Conservation (phyloP, 2,329 filamentous ascomycete species). For the Onygenales sp. region DNA sequence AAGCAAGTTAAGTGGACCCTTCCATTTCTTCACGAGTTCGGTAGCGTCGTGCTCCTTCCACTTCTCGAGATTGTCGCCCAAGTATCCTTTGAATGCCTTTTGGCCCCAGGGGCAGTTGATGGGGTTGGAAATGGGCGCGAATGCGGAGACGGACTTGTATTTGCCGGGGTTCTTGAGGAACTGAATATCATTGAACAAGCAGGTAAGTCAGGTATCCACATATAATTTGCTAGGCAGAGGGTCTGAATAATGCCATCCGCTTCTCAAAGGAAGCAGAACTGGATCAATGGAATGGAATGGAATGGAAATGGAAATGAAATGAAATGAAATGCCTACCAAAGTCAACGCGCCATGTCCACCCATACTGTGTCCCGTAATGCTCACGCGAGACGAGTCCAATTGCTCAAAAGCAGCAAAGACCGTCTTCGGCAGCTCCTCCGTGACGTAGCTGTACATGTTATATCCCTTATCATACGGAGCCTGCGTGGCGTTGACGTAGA, state of each 20-base stretch:
- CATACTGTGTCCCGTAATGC: conserved; percentile 93
- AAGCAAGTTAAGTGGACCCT: conserved; percentile 62
- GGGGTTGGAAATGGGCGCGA: conserved; percentile 85
- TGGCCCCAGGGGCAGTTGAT: conserved; percentile 81
- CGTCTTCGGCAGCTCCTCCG: conserved; percentile 70
- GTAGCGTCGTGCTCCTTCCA: conserved; percentile 92
- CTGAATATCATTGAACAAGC: conserved; percentile 21
- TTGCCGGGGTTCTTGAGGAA: conserved; percentile 84
- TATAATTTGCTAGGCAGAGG: no score
- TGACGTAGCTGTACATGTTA: conserved; percentile 90
- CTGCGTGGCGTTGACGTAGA: conserved; percentile 81
- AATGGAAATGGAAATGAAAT: not conserved
- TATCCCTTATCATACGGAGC: conserved; percentile 70
- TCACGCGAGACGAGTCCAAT: conserved; percentile 62
- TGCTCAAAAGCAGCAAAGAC: conserved; percentile 64
- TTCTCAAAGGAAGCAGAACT: no score
- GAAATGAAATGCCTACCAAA: conserved; percentile 38
- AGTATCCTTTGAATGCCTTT: conserved; percentile 89
- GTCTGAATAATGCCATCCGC: no score
- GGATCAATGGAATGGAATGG: no score
- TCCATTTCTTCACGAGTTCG: conserved; percentile 71
- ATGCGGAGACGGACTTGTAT: conserved; percentile 83
- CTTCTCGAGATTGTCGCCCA: conserved; percentile 60
- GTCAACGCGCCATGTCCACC: conserved; percentile 92
- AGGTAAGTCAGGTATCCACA: no score